Conservation (phyloP, 73 alveolate species). For the Halteria grandinella region DNA sequence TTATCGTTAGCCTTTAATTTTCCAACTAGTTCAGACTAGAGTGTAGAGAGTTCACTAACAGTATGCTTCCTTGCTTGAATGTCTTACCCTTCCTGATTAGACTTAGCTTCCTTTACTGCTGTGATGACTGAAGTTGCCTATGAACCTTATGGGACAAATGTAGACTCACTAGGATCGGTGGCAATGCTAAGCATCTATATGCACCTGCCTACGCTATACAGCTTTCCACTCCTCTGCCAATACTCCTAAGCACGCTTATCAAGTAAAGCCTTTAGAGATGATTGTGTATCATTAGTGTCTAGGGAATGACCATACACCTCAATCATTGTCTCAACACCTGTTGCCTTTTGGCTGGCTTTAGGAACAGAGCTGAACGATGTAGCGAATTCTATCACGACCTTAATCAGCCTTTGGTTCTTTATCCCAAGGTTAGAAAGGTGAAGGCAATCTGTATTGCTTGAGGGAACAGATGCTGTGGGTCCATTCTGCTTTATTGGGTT, state of each 20-base stretch:
- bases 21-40: constrained; percentile 39
- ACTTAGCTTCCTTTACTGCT: no score
- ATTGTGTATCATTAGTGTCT: neutral
- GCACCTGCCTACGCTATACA: neutral
- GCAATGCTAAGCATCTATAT: constrained; percentile 1
- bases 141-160: constrained; percentile 12
- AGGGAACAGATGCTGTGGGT: no score
- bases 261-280: neutral
- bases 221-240: constrained; percentile 11
- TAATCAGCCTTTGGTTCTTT: neutral
- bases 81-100: neutral
- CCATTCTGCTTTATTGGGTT: neutral
- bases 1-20: constrained; percentile 21
- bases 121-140: neutral
- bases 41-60: no score
- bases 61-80: no score
- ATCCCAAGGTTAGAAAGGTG: neutral
- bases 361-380: constrained; percentile 12
- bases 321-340: constrained; percentile 16
- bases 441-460: constrained; percentile 3
- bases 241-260: constrained; percentile 24
- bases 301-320: constrained; percentile 39
- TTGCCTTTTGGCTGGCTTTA: neutral
- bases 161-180: neutral
- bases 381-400: constrained; percentile 3